phyloP scores from a whole-genome alignment of 768 basidiomycete genomes.

The Gautieria morchelliformis region DNA sequence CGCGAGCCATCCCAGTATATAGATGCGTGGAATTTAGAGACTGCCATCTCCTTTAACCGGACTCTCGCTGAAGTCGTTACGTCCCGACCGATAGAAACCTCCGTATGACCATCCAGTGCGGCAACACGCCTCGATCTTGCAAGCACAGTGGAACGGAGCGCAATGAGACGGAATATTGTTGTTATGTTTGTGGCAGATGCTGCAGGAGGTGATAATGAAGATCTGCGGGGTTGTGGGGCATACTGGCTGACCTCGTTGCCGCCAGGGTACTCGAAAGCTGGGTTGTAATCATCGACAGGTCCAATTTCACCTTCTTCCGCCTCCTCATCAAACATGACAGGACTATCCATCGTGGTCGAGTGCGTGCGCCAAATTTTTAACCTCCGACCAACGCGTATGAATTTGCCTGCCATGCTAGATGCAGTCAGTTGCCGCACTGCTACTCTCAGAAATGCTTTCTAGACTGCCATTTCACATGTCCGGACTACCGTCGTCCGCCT shows the following conservation, averaged over 20 bases:
- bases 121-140: constrained; percentile 42
- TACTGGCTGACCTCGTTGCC: constrained; percentile 17
- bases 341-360: background rate
- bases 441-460: too few species aligned
- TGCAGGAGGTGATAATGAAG: background rate
- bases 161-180: constrained; percentile 28
- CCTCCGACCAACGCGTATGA: background rate
- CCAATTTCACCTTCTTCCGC: background rate
- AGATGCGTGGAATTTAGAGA: constrained; percentile 74
- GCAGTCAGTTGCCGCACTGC: too few species aligned
- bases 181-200: constrained; percentile 4
- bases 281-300: constrained; percentile 29
- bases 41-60: constrained; percentile 75
- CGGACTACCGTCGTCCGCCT: too few species aligned
- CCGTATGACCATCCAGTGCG: constrained; percentile 46
- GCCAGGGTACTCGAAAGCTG: constrained; percentile 54
- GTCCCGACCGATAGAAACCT: constrained; percentile 72
- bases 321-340: background rate
- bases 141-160: constrained; percentile 35
- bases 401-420: too few species aligned
- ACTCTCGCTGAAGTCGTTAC: constrained; percentile 44
- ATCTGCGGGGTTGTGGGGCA: background rate
- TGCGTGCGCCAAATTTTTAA: background rate
- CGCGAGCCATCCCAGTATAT: constrained; percentile 56
- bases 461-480: too few species aligned